These are phyloP conservation scores for Allomyces javanicus DNA, from an alignment of 192 early-diverging fungal genomes.

Conservation along the genomic window DNA sequence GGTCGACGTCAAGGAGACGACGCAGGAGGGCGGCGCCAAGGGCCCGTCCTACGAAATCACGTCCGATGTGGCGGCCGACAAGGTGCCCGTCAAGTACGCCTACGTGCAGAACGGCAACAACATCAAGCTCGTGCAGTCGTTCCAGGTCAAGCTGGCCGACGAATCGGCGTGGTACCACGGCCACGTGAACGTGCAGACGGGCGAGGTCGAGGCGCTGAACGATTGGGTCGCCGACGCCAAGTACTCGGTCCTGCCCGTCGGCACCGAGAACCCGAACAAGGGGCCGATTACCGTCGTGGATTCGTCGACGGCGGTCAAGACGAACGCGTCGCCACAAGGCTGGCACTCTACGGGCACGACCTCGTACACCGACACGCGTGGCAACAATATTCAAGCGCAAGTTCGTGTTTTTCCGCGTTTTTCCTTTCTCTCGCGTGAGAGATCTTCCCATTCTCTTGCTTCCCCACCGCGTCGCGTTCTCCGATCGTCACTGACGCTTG, in stretches of 20 bases:
- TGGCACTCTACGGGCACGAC: constrained; percentile 17
- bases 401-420: constrained; percentile 2
- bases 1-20: too few species aligned
- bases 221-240: constrained; percentile 67
- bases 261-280: constrained; percentile 52
- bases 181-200: constrained; percentile 36
- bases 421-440: too few species aligned
- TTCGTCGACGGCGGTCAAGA: constrained; percentile 18
- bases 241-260: constrained; percentile 67
- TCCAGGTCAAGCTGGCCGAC: constrained; percentile 53
- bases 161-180: constrained; percentile 52
- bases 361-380: constrained; percentile 45
- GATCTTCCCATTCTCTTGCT: too few species aligned
- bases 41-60: too few species aligned
- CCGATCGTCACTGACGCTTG: too few species aligned
- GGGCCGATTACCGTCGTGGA: constrained; percentile 32
- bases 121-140: constrained; percentile 62
- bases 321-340: constrained; percentile 37
- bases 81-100: constrained; percentile 38
- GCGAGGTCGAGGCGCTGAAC: constrained; percentile 42
- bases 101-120: constrained; percentile 39
- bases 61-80: constrained; percentile 1
- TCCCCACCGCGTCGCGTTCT: too few species aligned
- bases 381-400: constrained; percentile 90
- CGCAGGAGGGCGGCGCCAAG: too few species aligned